These are phyloP conservation scores for Gymnopus androsaceus DNA, from an alignment of 1,284 basidiomycete genomes.

Conservation along the genomic window DNA sequence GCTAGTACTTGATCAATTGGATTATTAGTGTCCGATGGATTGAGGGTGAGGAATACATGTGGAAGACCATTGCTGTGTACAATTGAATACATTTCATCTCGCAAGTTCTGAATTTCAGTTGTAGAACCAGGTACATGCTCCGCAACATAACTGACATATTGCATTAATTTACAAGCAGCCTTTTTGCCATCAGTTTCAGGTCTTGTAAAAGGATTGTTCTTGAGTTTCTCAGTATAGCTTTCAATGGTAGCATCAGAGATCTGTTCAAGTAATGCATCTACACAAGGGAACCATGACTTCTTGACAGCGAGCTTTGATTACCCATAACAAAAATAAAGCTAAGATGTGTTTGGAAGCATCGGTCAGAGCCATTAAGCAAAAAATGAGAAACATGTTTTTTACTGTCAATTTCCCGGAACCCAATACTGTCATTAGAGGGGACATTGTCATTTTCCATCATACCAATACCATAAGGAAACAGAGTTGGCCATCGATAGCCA, in stretches of 20 bases:
- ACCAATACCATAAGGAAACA: background rate
- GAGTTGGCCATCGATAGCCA: slow-evolving; percentile 11
- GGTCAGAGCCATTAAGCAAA: background rate
- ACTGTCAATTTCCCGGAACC: background rate
- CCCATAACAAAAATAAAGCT: background rate
- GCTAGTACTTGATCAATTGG: slow-evolving; percentile 17
- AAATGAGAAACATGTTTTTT: background rate
- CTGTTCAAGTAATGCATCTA: too few species aligned
- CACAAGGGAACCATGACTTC: too few species aligned
- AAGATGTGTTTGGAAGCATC: background rate
- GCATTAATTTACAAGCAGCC: background rate
- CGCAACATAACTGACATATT: slow-evolving; percentile 4
- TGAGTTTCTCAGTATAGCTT: background rate
- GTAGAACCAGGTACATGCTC: slow-evolving; percentile 1
- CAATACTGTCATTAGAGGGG: background rate
- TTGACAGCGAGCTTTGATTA: too few species aligned
- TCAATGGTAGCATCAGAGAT: background rate
- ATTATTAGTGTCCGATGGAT: slow-evolving; percentile 17
- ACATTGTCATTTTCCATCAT: too few species aligned
- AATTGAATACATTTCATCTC: slow-evolving; percentile 4
- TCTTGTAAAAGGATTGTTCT: background rate
- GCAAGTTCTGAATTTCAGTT: background rate
- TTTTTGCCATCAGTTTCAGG: background rate
- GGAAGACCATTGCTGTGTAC: background rate
- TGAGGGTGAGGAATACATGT: slow-evolving; percentile 1